phyloP scores from a whole-genome alignment of 1,139 yeast genomes.

The Pichia sp. region DNA sequence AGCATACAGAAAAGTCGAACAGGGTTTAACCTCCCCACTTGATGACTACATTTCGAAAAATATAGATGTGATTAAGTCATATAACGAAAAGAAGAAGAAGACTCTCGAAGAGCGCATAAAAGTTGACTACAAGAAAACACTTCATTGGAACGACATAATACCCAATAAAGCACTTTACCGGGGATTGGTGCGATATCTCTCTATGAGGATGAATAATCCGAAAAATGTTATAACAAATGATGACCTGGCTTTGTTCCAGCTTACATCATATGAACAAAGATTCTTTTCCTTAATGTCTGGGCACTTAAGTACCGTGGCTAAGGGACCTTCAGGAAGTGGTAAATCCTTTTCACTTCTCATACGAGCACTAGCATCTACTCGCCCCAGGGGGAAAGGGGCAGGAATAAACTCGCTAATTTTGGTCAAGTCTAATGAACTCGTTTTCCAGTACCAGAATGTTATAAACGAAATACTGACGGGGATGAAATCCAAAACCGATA shows the following conservation, averaged over 20 bases:
- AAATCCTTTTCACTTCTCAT: slow-evolving; percentile 20
- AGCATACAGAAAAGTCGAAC: slow-evolving; percentile 16
- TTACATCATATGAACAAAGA: slow-evolving; percentile 23
- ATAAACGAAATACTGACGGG: slow-evolving; percentile 13
- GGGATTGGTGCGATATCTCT: slow-evolving; percentile 14
- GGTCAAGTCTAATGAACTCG: slow-evolving; percentile 24
- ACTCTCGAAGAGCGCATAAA: slow-evolving; percentile 19
- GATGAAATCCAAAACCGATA: slow-evolving; percentile 1
- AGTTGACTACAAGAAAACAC: slow-evolving; percentile 13
- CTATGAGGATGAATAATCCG: slow-evolving; percentile 1
- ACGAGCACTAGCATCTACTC: slow-evolving; percentile 20
- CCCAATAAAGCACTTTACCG: slow-evolving; percentile 10
- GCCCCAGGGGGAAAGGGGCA: slow-evolving; percentile 18
- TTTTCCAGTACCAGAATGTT: slow-evolving; percentile 18
- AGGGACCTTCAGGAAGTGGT: slow-evolving; percentile 28
- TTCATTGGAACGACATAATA: slow-evolving; percentile 15
- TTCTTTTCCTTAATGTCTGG: slow-evolving; percentile 19
- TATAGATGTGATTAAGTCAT: slow-evolving; percentile 20
- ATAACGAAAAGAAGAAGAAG: slow-evolving; percentile 16
- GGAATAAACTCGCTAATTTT: slow-evolving; percentile 25
- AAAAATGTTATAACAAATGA: slow-evolving; percentile 3
- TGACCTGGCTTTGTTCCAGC: background rate
- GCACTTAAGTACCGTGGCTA: slow-evolving; percentile 23
- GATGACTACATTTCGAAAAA: slow-evolving; percentile 18
- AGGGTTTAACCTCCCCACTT: slow-evolving; percentile 15